Evolutionary conservation across 257 asterid species (phyloP).

Genomic region (Solanum chiquidenum): DNA sequence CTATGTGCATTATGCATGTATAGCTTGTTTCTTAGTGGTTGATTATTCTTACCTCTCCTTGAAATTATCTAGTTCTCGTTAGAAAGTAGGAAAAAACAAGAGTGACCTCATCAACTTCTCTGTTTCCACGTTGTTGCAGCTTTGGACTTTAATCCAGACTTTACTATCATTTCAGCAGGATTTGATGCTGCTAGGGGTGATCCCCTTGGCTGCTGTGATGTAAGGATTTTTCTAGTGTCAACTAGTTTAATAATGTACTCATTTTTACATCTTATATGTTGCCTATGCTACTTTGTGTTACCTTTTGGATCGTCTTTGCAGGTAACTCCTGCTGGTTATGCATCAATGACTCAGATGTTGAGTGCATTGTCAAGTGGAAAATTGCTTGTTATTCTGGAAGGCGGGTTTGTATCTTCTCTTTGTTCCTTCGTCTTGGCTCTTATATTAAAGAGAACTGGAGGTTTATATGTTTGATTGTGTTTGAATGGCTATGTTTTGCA

Average conservation of each 20-base stretch:
- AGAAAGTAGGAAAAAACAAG: neutral
- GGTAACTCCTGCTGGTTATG: conserved; percentile 91
- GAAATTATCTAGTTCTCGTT: neutral
- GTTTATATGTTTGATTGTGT: neutral
- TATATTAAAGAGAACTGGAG: neutral
- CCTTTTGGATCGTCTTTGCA: conserved; percentile 10
- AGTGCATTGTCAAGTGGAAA: conserved; percentile 69
- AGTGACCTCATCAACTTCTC: neutral
- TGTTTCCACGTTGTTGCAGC: conserved; percentile 42
- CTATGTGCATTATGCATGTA: neutral
- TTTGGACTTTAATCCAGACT: conserved; percentile 78
- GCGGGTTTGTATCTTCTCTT: conserved; percentile 58
- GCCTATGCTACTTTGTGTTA: neutral
- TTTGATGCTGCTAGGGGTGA: conserved; percentile 99
- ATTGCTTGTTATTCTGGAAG: conserved; percentile 92
- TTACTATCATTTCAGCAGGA: conserved; percentile 94
- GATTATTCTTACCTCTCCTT: neutral
- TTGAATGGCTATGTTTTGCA: conserved; percentile 21
- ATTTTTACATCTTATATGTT: neutral
- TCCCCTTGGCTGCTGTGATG: conserved; percentile 98
- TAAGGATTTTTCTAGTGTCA: conserved; percentile 14
- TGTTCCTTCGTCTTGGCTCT: conserved; percentile 1
- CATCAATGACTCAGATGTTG: conserved; percentile 84
- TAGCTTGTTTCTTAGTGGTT: neutral
- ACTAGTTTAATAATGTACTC: neutral